Base-by-base conservation (phyloP, 306 rosid species). In the Pueraria montana region DNA sequence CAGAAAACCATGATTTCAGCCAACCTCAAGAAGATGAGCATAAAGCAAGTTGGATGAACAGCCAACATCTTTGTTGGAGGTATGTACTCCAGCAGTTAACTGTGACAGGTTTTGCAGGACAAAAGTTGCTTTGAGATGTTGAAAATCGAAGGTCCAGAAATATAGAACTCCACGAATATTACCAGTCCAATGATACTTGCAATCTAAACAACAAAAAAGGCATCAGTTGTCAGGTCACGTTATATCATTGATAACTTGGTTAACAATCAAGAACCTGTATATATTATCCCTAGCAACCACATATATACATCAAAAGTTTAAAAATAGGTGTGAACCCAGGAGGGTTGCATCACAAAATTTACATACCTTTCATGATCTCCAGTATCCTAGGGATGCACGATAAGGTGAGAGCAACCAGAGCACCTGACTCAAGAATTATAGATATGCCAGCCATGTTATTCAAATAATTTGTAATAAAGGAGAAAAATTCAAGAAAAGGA, bases 301-400 rank as follows among this genome's bases (percentile, higher is more conserved):
- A 23, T 11, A 61, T 2, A 70, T 5, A 12, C 67, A 32, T 20
- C 50, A 27, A 34, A 45, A 36, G 4, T 42, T 43, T 12, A 49
- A 38, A 48, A 64, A 40, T 53, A 42, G 13, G 49, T 14, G 13
- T 13, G 18, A 67, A 32, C 42, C 23, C 67, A 46, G 8, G 34
- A 63, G 32, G 18, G 52, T 27, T 63, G 49, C 21, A 70, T 43
- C 17, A 16, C 58, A 74, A 58, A 32, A 42, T 12, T 32, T 27
- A 14, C 72, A 76, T 87, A 90, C 94, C 97, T 87, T 89, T 84
- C 83, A 87, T 32, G 84, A 82, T 89, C 90, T 83, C 91, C 70
- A 55, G 76, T 40, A 77, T 87, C 87, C 75, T 83, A 53, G 84
- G 88, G 66, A 81, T 82, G 87, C 85, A 73, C 43, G 8, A 26